These are phyloP conservation scores for Drechslerella dactyloides DNA, from an alignment of 2,329 filamentous ascomycete genomes.

Conservation along the genomic window DNA sequence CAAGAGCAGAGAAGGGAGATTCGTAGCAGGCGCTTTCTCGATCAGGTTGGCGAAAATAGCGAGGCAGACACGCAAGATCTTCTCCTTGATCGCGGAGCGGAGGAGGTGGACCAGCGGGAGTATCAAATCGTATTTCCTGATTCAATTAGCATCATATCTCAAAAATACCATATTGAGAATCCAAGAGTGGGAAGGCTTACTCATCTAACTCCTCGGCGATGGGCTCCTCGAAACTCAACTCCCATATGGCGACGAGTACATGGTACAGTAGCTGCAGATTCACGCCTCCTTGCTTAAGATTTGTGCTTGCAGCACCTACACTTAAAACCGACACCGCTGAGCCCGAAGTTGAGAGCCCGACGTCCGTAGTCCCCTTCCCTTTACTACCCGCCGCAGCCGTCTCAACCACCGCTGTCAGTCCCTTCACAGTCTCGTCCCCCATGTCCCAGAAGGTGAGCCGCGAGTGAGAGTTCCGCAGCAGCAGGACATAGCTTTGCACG, in stretches of 20 bases:
- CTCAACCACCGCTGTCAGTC: constrained; percentile 28
- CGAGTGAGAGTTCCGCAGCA: constrained; percentile 76
- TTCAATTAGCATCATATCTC: constrained; percentile 44
- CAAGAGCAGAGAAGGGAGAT: constrained; percentile 83
- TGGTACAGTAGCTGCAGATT: constrained; percentile 93
- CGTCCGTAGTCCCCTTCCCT: constrained; percentile 34
- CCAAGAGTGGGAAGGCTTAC: constrained; percentile 62
- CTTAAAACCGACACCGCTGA: constrained; percentile 9
- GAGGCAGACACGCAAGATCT: constrained; percentile 89
- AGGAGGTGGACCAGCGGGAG: constrained; percentile 90
- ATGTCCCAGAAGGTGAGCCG: constrained; percentile 90
- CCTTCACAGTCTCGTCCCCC: constrained; percentile 72
- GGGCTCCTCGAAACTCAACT: constrained; percentile 85
- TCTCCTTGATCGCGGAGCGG: constrained; percentile 92
- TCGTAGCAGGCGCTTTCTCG: constrained; percentile 69
- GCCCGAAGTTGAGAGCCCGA: constrained; percentile 3
- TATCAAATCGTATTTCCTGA: constrained; percentile 88
- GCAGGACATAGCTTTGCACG: constrained; percentile 84
- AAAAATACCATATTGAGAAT: constrained; percentile 4
- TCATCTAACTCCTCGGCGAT: constrained; percentile 83
- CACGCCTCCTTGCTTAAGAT: constrained; percentile 79
- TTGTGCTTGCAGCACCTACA: constrained; percentile 63
- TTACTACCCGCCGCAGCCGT: constrained; percentile 45
- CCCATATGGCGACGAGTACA: constrained; percentile 91
- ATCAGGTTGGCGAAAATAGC: constrained; percentile 90